phyloP scores from a whole-genome alignment of 176 grass and related monocot genomes.

The Bolboschoenus planiculmis region DNA sequence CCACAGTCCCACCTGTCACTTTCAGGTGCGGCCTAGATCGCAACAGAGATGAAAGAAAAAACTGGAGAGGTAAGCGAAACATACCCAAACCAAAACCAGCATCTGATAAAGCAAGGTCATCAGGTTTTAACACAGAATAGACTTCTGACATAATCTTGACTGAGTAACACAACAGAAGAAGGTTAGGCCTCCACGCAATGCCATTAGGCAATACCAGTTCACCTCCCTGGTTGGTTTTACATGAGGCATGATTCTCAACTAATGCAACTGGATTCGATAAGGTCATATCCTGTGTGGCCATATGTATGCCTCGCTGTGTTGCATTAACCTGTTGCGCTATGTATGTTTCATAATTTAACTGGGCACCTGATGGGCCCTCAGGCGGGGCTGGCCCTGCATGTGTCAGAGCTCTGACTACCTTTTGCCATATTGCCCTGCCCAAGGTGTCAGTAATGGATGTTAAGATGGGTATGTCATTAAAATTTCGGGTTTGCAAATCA shows the following conservation, averaged over 20 bases:
- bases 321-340: conserved; percentile 41
- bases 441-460: conserved; percentile 61
- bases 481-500: conserved; percentile 53
- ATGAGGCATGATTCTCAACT: conserved; percentile 87
- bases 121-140: conserved; percentile 42
- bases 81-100: conserved; percentile 40
- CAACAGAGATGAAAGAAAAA: conserved; percentile 75
- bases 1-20: conserved; percentile 24
- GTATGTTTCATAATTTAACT: conserved; percentile 56
- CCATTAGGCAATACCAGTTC: conserved; percentile 82
- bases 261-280: conserved; percentile 61
- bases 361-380: conserved; percentile 68
- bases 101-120: conserved; percentile 27
- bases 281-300: conserved; percentile 45
- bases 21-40: conserved; percentile 68
- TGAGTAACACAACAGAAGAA: conserved; percentile 77
- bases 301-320: conserved; percentile 60
- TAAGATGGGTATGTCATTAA: conserved; percentile 48
- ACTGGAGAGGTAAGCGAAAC: conserved; percentile 47
- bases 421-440: conserved; percentile 60
- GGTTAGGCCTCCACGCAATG: conserved; percentile 60
- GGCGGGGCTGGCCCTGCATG: conserved; percentile 64
- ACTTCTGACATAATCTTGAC: conserved; percentile 66
- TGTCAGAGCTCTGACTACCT: conserved; percentile 64
- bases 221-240: conserved; percentile 57